These are phyloP conservation scores for Prunus campanulata DNA, from an alignment of 306 rosid species.

Conservation along the genomic window DNA sequence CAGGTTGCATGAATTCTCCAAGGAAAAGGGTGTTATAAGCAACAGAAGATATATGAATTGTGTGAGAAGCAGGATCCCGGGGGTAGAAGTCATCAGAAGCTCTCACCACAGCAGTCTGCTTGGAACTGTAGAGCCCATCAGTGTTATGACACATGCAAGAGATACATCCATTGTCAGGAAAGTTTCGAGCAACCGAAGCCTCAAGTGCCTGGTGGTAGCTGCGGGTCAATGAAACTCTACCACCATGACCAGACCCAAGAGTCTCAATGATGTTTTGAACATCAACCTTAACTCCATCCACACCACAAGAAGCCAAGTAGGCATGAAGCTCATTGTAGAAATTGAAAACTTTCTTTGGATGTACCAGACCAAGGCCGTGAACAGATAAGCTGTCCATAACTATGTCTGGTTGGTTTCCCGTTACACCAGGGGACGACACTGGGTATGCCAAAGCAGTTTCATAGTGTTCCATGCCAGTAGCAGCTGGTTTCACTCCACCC, in stretches of 20 bases:
- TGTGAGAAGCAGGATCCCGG: slow-evolving; percentile 90
- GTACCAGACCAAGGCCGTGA: slow-evolving; percentile 91
- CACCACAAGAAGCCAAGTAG: slow-evolving; percentile 91
- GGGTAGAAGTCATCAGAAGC: slow-evolving; percentile 97
- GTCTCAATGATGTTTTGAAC: slow-evolving; percentile 97
- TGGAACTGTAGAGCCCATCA: slow-evolving; percentile 78
- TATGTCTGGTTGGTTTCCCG: slow-evolving; percentile 90
- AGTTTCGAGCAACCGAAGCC: slow-evolving; percentile 79
- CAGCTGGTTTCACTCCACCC: slow-evolving; percentile 98
- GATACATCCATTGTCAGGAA: slow-evolving; percentile 89
- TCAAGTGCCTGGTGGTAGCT: slow-evolving; percentile 87
- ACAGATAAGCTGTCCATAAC: slow-evolving; percentile 90
- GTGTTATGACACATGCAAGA: slow-evolving; percentile 99
- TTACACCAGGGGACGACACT: slow-evolving; percentile 74
- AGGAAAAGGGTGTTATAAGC: slow-evolving; percentile 94
- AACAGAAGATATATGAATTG: slow-evolving; percentile 91
- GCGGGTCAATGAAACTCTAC: slow-evolving; percentile 85
- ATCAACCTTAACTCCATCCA: slow-evolving; percentile 96
- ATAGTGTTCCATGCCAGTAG: slow-evolving; percentile 86
- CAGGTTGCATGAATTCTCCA: slow-evolving; percentile 97
- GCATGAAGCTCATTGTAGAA: slow-evolving; percentile 95
- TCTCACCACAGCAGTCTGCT: slow-evolving; percentile 88
- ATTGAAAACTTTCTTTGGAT: slow-evolving; percentile 79
- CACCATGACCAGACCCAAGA: slow-evolving; percentile 91
- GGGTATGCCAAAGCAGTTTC: slow-evolving; percentile 87